A percentile compares a stretch with the other conserved stretches of the same genome.
Conservation (phyloP, 2,329 filamentous ascomycete genomes). For the Sphaerulina populicola region DNA sequence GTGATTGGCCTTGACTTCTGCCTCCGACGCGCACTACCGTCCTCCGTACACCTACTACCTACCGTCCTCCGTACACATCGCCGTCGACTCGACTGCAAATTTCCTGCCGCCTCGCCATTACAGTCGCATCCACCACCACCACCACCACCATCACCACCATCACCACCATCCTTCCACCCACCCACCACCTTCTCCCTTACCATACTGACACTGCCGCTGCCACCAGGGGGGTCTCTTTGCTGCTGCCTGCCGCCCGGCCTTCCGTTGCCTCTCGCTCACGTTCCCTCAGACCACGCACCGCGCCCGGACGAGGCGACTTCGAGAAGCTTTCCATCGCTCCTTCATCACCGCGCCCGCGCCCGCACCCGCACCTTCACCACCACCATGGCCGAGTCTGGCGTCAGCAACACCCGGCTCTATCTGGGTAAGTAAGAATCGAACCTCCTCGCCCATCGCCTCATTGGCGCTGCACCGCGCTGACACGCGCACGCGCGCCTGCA, state of each 20-base stretch:
- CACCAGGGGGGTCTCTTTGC: neutral
- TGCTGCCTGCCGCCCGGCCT: neutral
- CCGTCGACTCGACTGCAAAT: neutral
- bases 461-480: neutral
- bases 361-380: conserved; percentile 1
- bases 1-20: neutral
- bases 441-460: neutral
- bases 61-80: too few relatives aligned
- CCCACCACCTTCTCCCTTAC: too few relatives aligned
- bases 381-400: conserved; percentile 60
- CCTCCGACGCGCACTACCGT: too few relatives aligned
- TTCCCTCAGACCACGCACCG: conserved; percentile 4
- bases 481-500: neutral
- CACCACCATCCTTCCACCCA: too few relatives aligned
- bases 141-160: too few relatives aligned
- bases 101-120: conserved; percentile 4
- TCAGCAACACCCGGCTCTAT: conserved; percentile 91
- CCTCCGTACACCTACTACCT: too few relatives aligned
- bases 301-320: conserved; percentile 4
- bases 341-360: neutral
- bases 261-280: neutral
- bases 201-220: neutral
- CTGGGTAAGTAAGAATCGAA: conserved; percentile 21
- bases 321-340: conserved; percentile 1
- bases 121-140: too few relatives aligned